Evolutionary conservation across 2,329 filamentous ascomycete species (phyloP).

Genomic region (Cladosporium oxysporum): DNA sequence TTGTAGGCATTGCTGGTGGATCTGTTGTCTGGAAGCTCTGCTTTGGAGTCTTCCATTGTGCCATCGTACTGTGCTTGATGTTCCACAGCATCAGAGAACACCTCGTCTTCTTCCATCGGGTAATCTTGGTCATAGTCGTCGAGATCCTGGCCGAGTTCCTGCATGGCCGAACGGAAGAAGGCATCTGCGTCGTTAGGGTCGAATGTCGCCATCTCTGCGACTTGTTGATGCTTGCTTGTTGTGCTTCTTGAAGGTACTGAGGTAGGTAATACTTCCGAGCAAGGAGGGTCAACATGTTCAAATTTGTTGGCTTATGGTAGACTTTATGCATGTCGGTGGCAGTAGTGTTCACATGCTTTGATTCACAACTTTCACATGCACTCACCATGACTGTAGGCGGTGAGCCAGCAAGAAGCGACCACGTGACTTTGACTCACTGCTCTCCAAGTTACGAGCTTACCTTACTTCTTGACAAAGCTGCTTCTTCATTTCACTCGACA

Average conservation of each 20-base stretch:
- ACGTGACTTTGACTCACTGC: not conserved
- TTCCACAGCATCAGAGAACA: slow-evolving; percentile 27
- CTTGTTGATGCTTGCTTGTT: not conserved
- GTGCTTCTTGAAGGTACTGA: not conserved
- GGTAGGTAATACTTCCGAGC: not conserved
- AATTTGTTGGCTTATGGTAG: not conserved
- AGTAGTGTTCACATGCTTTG: not conserved
- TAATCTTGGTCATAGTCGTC: slow-evolving; percentile 17
- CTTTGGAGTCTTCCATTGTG: not conserved
- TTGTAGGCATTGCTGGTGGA: not conserved
- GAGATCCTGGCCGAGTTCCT: not conserved
- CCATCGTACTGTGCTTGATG: slow-evolving; percentile 11
- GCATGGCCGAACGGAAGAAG: not conserved
- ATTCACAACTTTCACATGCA: not conserved
- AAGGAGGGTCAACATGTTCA: not conserved
- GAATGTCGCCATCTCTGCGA: not conserved
- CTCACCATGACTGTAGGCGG: not conserved
- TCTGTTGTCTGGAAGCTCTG: not conserved
- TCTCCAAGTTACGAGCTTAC: not conserved
- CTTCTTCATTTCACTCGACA: not conserved
- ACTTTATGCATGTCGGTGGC: not conserved
- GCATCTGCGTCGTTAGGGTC: not conserved
- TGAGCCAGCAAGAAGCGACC: not conserved
- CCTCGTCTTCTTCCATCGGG: slow-evolving; percentile 6
- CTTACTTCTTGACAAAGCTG: not conserved